Base-by-base conservation (phyloP, 2,329 filamentous ascomycete genomes). In the Venturia effusa region DNA sequence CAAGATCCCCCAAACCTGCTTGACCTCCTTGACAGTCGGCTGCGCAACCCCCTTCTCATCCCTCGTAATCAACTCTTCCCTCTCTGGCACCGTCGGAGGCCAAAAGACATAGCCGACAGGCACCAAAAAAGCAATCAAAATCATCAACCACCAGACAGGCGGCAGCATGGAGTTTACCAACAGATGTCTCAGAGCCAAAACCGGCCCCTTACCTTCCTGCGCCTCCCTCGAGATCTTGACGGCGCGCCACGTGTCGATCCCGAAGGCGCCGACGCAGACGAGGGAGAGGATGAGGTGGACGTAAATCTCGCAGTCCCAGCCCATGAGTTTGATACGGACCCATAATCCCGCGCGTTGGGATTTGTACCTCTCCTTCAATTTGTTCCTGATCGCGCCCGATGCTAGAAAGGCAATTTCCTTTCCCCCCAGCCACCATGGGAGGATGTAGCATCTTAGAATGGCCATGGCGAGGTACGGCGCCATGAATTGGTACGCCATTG, bases 391-490 rank as follows among this genome's bases (percentile, higher is more conserved):
- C 39, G 62, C 43, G 10, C 62, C 65, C 11, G 65, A 62, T 1
- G 62, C 37, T 15, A 51, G 19, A 34, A 66, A 66, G n/a, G 62
- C 59, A 19, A 61, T 61, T 48, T 60, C 34, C 27, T 62, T 57
- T n/a, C 65, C 65, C 19, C 65, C 65, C n/a, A 64, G 43, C 65
- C 65, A 66, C 32, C 39, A 64, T 30, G 65, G 65, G 6, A 66
- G 59, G 39, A 66, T 55, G 54, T 59, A 66, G 32, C 40, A 64
- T 8, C 62, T 41, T 11, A 64, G 13, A 22, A 66, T 59, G n/a
- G 57, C 62, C 40, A 66, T 59, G 39, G 64, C 64, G 39, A 64
- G 57, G 43, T 66, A 66, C 15, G 64, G 64, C 24, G 45, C 51
- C 64, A 66, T 66, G 34, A 48, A 64, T 24, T 54, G 63, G 57